These are phyloP conservation scores for Yarrowia galli DNA, from an alignment of 1,139 yeast genomes.

Conservation along the genomic window DNA sequence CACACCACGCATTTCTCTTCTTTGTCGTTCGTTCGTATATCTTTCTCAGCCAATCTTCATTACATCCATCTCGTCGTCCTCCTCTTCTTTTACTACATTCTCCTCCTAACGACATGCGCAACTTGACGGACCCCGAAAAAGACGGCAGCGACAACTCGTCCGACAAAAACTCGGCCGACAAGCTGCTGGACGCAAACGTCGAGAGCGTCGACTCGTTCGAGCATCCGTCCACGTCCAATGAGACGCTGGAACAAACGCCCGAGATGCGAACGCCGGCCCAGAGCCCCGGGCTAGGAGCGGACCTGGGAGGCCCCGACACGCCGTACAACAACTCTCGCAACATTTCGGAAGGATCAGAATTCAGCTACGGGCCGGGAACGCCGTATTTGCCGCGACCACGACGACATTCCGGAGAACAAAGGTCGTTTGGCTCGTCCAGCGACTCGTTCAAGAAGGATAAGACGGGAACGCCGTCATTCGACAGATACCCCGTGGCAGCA, in stretches of 20 bases:
- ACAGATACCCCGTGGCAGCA: constrained; percentile 29
- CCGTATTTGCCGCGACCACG: constrained; percentile 17
- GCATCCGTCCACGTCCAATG: constrained; percentile 14
- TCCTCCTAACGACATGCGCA: constrained; percentile 6
- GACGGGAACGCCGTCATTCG: constrained; percentile 23
- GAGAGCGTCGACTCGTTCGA: constrained; percentile 14
- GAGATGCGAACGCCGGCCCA: constrained; percentile 15
- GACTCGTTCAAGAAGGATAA: constrained; percentile 6
- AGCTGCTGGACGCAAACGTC: background rate
- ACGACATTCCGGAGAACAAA: background rate
- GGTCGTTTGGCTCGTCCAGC: constrained; percentile 15
- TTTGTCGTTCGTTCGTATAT: background rate
- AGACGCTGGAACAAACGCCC: constrained; percentile 7
- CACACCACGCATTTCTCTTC: too few relatives aligned
- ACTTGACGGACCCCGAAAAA: constrained; percentile 11
- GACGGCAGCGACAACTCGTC: constrained; percentile 4
- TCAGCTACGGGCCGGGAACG: constrained; percentile 23
- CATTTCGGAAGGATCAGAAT: constrained; percentile 8
- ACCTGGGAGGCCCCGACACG: constrained; percentile 5
- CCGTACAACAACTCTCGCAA: constrained; percentile 11
- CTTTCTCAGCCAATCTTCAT: too few relatives aligned
- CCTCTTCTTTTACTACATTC: too few relatives aligned
- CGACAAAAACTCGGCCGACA: constrained; percentile 26
- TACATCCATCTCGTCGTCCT: too few relatives aligned
- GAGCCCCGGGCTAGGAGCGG: background rate